Base-by-base conservation (phyloP, 106 monocot genomes). In the Dioscorea alata region DNA sequence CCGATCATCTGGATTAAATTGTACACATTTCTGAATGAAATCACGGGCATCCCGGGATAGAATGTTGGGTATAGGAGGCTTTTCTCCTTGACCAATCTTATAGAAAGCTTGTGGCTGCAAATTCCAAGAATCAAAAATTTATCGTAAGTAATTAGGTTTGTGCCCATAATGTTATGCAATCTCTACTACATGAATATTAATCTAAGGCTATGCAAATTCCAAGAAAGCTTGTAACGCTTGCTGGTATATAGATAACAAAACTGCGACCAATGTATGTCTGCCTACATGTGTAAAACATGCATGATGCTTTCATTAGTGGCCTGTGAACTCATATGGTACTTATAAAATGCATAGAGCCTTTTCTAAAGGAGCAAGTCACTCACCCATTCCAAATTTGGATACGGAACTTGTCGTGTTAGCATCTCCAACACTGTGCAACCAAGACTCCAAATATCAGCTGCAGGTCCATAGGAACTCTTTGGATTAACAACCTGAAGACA, bases 371-470 rank as follows among this genome's bases (percentile, higher is more conserved):
- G 58, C 5, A 49, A 53, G 70, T 20, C 22, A 74, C 87, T 85
- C 66, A 90, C 94, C 94, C 94, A 90, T 60, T 94, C 94, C 48
- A 81, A 53, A 71, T 94, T 68, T 51, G 82, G 87, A 69, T 90
- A 90, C 23, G 94, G 94, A 73, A 90, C 24, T 16, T 82, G 74
- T 10, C 80, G 50, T n/a, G 90, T 94, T 69, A 94, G 70, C 94
- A 94, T 90, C 72, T 94, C 90, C 54, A 94, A 50, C 56, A 94
- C 94, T 31, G 94, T 90, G 81, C 94, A 94, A 25, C 94, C 94
- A 33, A 94, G 83, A 68, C 94, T 94, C 90, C 94, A 94, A 76
- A 94, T 90, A 68, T 94, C 94, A 69, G 90, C 90, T 70, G 87
- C 62, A 63, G 80, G 76, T 25, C 90, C 94, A 79, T 90, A 85